Evolutionary conservation across 1,284 basidiomycete species (phyloP), one percentile per base, ranked within the genome.

Genomic region (Pseudomicrostroma phylloplanum): DNA sequence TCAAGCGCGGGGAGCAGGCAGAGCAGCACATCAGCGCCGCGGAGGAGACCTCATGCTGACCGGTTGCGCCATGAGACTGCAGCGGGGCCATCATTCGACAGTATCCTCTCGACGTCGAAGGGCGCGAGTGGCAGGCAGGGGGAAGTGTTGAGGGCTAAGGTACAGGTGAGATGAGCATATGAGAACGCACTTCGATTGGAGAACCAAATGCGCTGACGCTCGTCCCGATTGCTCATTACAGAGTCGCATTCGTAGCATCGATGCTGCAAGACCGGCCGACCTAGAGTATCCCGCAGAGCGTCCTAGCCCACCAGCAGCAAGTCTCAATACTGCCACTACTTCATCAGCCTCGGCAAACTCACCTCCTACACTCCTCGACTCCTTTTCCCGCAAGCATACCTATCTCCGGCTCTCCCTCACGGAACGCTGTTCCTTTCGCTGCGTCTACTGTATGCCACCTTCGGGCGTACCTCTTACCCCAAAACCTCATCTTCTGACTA

Each of bases 371-470:
- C 58, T 67, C 13, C 61, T 74, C 15, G 73, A 76, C 53, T 64
- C 67, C n/a, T 66, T 68, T 51, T 55, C 63, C 2, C 65, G 73
- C 0, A 62, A 67, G 26, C 90, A 92, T 78, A 87, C 89, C 77
- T 92, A 92, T 77, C 83, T 92, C 15, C 85, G 90, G 55, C 90
- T 92, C 63, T 91, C 89, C 2, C 81, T 92, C 49, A 92, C 91
- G 0, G 91, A 93, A 79, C 83, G 86, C 63, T 93, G 91, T 80
- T 92, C 92, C 80, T 81, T 93, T 59, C 84, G 91, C 80, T 92
- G 91, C 88, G 70, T 90, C 72, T 92, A 92, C 75, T 93, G 91
- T 74, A 93, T 92, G 91, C 91, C 90, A 1, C 85, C 83, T 61
- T 86, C 89, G 71, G 90, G 90, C 41, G 82, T 91, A 0, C 85